Conservation (phyloP, 2,329 filamentous ascomycete species). For the Ramularia collo-cygni region DNA sequence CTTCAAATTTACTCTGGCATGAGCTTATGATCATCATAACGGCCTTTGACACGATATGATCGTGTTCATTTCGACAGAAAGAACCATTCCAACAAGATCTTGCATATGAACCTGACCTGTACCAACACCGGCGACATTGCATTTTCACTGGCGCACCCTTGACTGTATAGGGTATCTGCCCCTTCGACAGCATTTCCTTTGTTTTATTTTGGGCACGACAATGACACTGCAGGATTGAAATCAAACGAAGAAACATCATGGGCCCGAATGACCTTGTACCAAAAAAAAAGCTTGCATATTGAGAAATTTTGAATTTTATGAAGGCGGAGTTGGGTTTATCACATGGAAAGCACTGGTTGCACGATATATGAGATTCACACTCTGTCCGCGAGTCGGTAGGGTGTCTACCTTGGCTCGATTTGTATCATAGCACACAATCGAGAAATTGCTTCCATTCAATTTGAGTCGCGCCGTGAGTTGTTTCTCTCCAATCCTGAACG, state of each 20-base stretch:
- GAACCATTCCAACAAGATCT: conserved; percentile 2
- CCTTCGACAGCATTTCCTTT: conserved; percentile 1
- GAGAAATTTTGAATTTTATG: conserved; percentile 1
- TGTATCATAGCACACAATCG: conserved; percentile 4
- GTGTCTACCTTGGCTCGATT: neutral
- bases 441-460: neutral
- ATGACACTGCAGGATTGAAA: conserved; percentile 5
- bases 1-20: conserved; percentile 11
- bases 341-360: conserved; percentile 3
- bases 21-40: conserved; percentile 16
- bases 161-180: conserved; percentile 4
- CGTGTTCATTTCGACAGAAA: conserved; percentile 3
- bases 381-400: too few relatives aligned
- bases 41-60: conserved; percentile 12
- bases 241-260: conserved; percentile 1
- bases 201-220: conserved; percentile 1
- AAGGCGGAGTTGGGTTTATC: neutral
- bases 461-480: neutral
- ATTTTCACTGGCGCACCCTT: conserved; percentile 8
- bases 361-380: conserved; percentile 1
- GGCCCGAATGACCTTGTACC: conserved; percentile 6
- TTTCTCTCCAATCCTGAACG: conserved; percentile 1
- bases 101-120: conserved; percentile 10
- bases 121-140: conserved; percentile 7
- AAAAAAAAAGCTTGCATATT: conserved; percentile 11